Evolutionary conservation across 176 grass and related monocot species (phyloP).

Genomic region (Oryza coarctata): DNA sequence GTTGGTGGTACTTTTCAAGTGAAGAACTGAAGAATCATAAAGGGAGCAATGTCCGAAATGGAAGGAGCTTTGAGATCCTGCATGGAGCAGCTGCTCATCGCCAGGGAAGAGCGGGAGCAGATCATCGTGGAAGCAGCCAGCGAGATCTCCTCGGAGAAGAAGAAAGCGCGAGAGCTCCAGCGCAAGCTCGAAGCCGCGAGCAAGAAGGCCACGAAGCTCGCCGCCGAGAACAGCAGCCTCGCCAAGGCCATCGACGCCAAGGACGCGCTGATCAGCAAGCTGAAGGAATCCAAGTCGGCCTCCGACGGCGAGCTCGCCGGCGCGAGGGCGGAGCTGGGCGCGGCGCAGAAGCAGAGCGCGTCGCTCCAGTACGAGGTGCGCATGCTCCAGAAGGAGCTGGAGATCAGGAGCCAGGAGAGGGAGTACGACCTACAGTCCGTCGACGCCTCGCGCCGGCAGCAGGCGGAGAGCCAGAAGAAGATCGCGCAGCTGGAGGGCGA

Average conservation of each 20-base stretch:
- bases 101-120: conserved; percentile 68
- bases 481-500: conserved; percentile 63
- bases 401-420: conserved; percentile 68
- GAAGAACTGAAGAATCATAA: conserved; percentile 26
- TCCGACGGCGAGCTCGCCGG: conserved; percentile 40
- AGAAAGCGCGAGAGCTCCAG: conserved; percentile 47
- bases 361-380: conserved; percentile 75
- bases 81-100: conserved; percentile 54
- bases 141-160: conserved; percentile 58
- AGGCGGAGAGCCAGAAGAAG: conserved; percentile 57
- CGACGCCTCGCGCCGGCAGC: conserved; percentile 63
- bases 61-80: conserved; percentile 53
- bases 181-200: conserved; percentile 43
- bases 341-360: conserved; percentile 54
- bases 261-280: conserved; percentile 57
- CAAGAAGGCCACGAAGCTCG: conserved; percentile 52
- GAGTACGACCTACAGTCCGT: conserved; percentile 66
- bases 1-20: conserved; percentile 7
- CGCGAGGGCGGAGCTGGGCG: conserved; percentile 52
- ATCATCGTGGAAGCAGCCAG: conserved; percentile 54
- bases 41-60: conserved; percentile 40
- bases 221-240: conserved; percentile 56
- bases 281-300: conserved; percentile 38
- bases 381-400: conserved; percentile 82
- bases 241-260: conserved; percentile 44